Conservation (phyloP, 2,329 filamentous ascomycete species). For the Botrytis pseudocinerea region DNA sequence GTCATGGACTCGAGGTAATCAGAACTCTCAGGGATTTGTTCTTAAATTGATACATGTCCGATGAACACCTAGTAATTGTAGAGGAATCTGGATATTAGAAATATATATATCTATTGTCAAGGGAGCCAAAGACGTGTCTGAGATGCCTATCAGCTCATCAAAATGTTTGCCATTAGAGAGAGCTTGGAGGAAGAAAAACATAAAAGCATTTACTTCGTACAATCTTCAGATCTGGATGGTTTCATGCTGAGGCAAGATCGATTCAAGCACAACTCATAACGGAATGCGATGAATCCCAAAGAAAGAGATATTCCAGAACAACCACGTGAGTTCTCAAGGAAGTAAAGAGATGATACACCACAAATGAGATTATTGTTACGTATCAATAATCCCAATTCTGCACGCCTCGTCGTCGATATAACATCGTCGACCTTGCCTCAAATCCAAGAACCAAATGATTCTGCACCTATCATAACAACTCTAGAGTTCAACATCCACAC, state of each 20-base stretch:
- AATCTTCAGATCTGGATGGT: not conserved
- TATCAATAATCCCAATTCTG: not conserved
- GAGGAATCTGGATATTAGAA: no score
- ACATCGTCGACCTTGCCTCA: not conserved
- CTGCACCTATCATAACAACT: no score
- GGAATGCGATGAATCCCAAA: not conserved
- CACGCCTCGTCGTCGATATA: not conserved
- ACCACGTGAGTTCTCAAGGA: no score
- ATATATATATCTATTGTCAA: no score
- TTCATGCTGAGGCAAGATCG: not conserved
- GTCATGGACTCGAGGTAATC: no score
- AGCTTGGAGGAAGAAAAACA: not conserved
- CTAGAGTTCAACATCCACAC: not conserved
- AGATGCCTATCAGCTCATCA: no score
- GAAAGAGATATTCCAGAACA: not conserved
- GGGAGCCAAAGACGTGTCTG: no score
- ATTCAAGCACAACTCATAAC: not conserved
- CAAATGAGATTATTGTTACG: not conserved
- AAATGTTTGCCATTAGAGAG: no score
- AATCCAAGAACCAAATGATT: not conserved
- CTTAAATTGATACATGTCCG: no score
- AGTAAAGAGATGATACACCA: not conserved
- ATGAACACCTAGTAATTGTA: no score
- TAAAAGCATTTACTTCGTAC: rapidly evolving
- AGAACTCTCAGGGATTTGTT: no score